Evolutionary conservation across 176 grass and related monocot genomes (phyloP).

Genomic region (Bonia amplexicaulis): DNA sequence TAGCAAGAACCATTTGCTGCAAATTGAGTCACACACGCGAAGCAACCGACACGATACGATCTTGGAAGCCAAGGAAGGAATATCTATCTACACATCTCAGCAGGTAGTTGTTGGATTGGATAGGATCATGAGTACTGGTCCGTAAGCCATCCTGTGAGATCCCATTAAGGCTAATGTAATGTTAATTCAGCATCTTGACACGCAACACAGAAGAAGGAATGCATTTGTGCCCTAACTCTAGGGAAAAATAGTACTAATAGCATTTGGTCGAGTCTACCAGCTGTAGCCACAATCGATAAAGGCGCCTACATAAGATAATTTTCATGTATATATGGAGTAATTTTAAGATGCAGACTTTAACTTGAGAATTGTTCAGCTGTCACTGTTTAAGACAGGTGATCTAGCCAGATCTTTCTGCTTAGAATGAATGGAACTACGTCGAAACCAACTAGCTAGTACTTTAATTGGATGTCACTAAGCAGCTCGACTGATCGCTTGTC

Average conservation of each 20-base stretch:
- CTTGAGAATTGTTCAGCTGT: neutral
- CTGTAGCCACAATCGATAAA: too few species aligned
- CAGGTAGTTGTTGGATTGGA: neutral
- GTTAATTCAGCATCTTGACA: neutral
- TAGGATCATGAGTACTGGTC: neutral
- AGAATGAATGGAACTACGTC: neutral
- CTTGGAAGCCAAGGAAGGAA: conserved; percentile 37
- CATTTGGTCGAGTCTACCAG: neutral
- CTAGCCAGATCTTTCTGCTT: neutral
- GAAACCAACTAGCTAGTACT: neutral
- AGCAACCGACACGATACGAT: conserved; percentile 7
- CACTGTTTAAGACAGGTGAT: neutral
- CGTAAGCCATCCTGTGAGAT: neutral
- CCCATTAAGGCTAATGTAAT: neutral
- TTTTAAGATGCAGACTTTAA: neutral
- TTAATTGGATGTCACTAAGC: neutral
- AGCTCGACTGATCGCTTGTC: conserved; percentile 1
- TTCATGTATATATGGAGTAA: neutral
- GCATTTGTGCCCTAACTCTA: neutral
- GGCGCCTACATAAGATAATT: too few species aligned
- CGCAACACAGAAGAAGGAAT: neutral
- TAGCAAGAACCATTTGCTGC: neutral
- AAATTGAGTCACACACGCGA: conserved; percentile 24
- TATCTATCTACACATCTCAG: neutral
- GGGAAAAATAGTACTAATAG: neutral